Conservation (phyloP, 2,329 filamentous ascomycete species). For the Aspergillus versicolor region DNA sequence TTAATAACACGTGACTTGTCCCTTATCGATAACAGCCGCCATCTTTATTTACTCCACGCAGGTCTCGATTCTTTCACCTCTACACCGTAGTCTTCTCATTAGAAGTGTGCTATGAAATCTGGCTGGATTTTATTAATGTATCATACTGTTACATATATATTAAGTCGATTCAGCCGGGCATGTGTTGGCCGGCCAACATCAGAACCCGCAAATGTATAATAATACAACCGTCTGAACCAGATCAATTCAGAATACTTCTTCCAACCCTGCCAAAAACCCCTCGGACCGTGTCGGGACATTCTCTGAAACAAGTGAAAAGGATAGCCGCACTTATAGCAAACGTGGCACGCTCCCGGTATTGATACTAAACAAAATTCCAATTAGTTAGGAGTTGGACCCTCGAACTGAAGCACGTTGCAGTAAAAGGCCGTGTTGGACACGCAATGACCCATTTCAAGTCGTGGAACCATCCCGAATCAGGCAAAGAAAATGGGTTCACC, state of each 20-base stretch:
- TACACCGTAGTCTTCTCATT: not conserved
- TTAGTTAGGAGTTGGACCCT: conserved; percentile 20
- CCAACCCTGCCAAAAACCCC: conserved; percentile 65
- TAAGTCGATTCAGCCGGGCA: not conserved
- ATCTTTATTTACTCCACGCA: not conserved
- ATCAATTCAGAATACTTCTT: conserved; percentile 26
- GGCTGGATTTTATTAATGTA: not conserved
- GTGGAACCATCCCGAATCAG: conserved; percentile 22
- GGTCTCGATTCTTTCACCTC: not conserved
- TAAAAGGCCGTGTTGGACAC: conserved; percentile 6
- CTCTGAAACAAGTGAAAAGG: conserved; percentile 65
- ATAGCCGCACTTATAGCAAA: conserved; percentile 69
- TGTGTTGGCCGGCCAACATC: conserved; percentile 5
- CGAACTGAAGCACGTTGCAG: conserved; percentile 7
- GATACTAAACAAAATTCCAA: conserved; percentile 46
- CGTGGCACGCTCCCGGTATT: conserved; percentile 65
- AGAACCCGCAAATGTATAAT: not conserved
- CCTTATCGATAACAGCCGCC: conserved; percentile 17
- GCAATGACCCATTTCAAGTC: conserved; percentile 8
- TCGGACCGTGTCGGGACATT: conserved; percentile 63
- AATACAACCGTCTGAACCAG: not conserved
- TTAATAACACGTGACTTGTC: conserved; percentile 20
- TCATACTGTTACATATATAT: not conserved
- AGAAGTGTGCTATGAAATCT: no score
- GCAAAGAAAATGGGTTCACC: conserved; percentile 11